Percentiles rank a stretch among this genome's conserved stretches.
phyloP scores from a whole-genome alignment of 2,329 filamentous ascomycete genomes.

The Pseudopyricularia cyperi region DNA sequence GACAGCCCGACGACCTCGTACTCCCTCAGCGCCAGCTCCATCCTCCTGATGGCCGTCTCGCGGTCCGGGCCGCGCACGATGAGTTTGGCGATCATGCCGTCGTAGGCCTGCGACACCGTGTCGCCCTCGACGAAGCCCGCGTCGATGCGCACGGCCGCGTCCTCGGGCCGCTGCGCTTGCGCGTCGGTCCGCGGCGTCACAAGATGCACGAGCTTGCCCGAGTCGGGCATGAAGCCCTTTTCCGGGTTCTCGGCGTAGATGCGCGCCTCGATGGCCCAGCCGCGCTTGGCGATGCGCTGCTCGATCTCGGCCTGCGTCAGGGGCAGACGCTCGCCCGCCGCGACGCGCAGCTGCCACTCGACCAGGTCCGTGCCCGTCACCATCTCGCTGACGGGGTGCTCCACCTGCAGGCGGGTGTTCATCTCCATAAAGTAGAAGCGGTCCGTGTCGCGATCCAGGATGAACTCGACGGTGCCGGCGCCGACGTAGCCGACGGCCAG shows the following conservation, averaged over 20 bases:
- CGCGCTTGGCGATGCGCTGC: constrained; percentile 56
- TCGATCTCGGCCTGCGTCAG: constrained; percentile 54
- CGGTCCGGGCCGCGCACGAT: constrained; percentile 77
- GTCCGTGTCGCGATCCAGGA: constrained; percentile 70
- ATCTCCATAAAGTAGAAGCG: constrained; percentile 77
- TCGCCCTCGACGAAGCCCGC: constrained; percentile 87
- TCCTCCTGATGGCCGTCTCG: constrained; percentile 68
- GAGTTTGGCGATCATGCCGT: constrained; percentile 97
- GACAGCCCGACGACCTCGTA: constrained; percentile 89
- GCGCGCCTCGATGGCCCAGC: constrained; percentile 86
- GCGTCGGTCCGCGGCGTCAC: constrained; percentile 46
- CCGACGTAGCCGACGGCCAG: constrained; percentile 77
- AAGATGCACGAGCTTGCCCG: constrained; percentile 74
- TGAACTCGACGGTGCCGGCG: constrained; percentile 82
- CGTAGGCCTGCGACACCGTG: constrained; percentile 86
- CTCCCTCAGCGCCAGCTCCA: constrained; percentile 66
- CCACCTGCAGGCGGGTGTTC: constrained; percentile 85
- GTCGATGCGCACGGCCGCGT: constrained; percentile 74
- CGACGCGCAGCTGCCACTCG: constrained; percentile 84
- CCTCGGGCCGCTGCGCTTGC: constrained; percentile 11
- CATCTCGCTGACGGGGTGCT: constrained; percentile 80
- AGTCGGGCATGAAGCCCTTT: constrained; percentile 82
- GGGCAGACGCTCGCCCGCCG: constrained; percentile 42
- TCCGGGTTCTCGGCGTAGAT: constrained; percentile 96
- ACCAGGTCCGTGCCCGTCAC: constrained; percentile 65